Evolutionary conservation across 768 basidiomycete genomes (phyloP).

Genomic region (Chalciporus chontae): DNA sequence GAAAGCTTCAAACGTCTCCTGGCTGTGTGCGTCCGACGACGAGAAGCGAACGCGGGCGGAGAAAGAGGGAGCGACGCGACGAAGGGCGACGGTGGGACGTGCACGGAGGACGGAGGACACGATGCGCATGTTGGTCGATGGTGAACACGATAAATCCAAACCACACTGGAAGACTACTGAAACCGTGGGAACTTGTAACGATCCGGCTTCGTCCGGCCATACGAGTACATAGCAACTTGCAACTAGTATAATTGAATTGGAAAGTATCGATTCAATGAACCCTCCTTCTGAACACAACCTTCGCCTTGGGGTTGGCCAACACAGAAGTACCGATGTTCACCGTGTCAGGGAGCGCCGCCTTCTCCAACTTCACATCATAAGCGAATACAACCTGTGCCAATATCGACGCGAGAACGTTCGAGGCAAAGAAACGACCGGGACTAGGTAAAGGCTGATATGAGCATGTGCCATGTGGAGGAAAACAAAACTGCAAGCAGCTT

Average conservation of each 20-base stretch:
- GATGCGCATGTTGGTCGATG: slow-evolving; percentile 48
- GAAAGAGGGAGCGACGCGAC: slow-evolving; percentile 47
- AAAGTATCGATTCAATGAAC: not conserved
- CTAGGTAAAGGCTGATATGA: not conserved
- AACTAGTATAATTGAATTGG: too few relatives aligned
- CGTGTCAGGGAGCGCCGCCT: not conserved
- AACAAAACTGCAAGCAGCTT: slow-evolving; percentile 8
- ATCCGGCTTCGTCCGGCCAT: too few relatives aligned
- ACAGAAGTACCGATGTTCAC: not conserved
- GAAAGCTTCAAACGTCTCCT: slow-evolving; percentile 93
- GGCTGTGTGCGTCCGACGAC: slow-evolving; percentile 62
- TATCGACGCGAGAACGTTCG: slow-evolving; percentile 41
- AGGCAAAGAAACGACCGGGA: slow-evolving; percentile 38
- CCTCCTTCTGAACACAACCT: slow-evolving; percentile 7
- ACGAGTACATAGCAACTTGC: too few relatives aligned
- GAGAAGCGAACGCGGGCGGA: slow-evolving; percentile 27
- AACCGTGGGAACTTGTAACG: slow-evolving; percentile 1
- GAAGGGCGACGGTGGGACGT: slow-evolving; percentile 43
- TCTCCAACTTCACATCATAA: slow-evolving; percentile 9
- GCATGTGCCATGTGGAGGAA: not conserved
- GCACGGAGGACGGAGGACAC: slow-evolving; percentile 63
- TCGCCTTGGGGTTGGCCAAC: not conserved
- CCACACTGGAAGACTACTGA: not conserved
- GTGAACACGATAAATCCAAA: slow-evolving; percentile 4
- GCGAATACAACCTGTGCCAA: slow-evolving; percentile 40